These are phyloP conservation scores for Diplodia seriata DNA, from an alignment of 2,329 filamentous ascomycete genomes.

Conservation along the genomic window DNA sequence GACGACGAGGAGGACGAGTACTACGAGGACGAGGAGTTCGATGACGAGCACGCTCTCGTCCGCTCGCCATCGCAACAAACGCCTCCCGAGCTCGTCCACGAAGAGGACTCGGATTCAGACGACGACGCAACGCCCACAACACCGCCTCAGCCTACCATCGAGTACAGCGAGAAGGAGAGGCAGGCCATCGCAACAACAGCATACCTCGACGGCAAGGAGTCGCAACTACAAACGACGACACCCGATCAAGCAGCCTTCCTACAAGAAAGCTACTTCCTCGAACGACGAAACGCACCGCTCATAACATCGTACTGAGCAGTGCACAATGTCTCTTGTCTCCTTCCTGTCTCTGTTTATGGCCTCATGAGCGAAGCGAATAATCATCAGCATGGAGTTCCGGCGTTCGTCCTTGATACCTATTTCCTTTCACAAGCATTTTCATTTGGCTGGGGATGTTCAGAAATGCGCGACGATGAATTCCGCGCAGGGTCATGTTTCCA, in stretches of 20 bases:
- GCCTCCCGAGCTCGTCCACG: constrained; percentile 59
- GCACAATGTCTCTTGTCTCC: not conserved
- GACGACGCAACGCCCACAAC: constrained; percentile 55
- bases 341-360: constrained; percentile 20
- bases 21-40: constrained; percentile 56
- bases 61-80: constrained; percentile 53
- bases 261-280: constrained; percentile 50
- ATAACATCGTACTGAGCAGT: constrained; percentile 49
- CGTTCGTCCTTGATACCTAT: constrained; percentile 30
- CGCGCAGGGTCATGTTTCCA: constrained; percentile 30
- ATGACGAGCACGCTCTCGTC: constrained; percentile 55
- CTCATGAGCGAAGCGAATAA: constrained; percentile 28
- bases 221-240: not conserved
- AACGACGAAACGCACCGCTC: constrained; percentile 50
- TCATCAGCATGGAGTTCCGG: constrained; percentile 27
- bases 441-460: constrained; percentile 24
- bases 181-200: constrained; percentile 54
- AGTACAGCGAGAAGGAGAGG: constrained; percentile 55
- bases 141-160: constrained; percentile 55
- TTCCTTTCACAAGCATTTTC: constrained; percentile 22
- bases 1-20: constrained; percentile 54
- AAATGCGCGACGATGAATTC: constrained; percentile 27
- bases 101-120: constrained; percentile 54
- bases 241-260: constrained; percentile 43
- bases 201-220: constrained; percentile 50